phyloP scores from a whole-genome alignment of 2,329 filamentous ascomycete species.

The Xylariomycetidae sp. region DNA sequence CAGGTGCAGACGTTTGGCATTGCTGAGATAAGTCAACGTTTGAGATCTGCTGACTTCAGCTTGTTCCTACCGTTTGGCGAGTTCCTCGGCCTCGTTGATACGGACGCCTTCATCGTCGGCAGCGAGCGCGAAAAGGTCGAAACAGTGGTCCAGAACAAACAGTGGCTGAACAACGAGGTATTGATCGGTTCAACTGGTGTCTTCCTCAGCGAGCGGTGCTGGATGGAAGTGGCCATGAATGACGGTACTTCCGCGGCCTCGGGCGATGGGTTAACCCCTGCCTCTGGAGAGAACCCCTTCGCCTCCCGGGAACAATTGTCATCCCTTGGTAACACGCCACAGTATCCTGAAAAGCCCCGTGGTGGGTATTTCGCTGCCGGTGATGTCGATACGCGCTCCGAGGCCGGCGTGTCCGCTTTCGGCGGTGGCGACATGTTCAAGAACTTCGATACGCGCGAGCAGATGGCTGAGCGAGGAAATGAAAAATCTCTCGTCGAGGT shows the following conservation, averaged over 20 bases:
- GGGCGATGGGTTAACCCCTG: conserved; percentile 28
- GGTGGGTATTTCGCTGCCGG: conserved; percentile 76
- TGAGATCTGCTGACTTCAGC: conserved; percentile 92
- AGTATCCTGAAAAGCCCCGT: conserved; percentile 69
- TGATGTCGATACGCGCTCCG: conserved; percentile 80
- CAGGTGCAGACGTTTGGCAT: conserved; percentile 96
- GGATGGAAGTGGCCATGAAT: conserved; percentile 79
- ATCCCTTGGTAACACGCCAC: conserved; percentile 49
- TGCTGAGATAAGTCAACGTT: conserved; percentile 89
- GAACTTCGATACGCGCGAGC: conserved; percentile 87
- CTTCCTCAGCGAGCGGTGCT: conserved; percentile 92
- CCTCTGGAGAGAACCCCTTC: conserved; percentile 52
- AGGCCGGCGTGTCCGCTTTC: conserved; percentile 87
- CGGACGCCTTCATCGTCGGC: conserved; percentile 80
- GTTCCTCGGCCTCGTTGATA: conserved; percentile 83
- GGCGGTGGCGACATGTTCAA: conserved; percentile 97
- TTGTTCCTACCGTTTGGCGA: conserved; percentile 94
- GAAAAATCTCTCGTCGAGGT: conserved; percentile 88
- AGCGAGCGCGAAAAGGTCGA: conserved; percentile 91
- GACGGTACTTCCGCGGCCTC: conserved; percentile 56
- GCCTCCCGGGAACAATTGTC: conserved; percentile 57
- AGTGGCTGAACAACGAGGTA: conserved; percentile 90
- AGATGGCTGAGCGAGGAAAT: conserved; percentile 93
- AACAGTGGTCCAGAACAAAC: conserved; percentile 83
- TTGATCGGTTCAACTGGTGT: conserved; percentile 87